These are phyloP conservation scores for Syzygium jambos DNA, from an alignment of 345 rosid species.

Conservation along the genomic window DNA sequence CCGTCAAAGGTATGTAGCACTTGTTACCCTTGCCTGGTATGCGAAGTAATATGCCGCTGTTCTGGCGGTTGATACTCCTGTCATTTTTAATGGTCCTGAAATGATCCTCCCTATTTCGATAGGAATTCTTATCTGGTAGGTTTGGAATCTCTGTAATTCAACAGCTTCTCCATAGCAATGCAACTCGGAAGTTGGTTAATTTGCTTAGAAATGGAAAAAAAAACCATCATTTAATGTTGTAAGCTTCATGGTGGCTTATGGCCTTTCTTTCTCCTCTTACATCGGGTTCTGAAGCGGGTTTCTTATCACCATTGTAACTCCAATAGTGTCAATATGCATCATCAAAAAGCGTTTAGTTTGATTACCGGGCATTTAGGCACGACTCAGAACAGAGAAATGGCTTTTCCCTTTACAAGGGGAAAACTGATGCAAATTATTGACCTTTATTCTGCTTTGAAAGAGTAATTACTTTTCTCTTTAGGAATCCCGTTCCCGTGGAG, in stretches of 20 bases:
- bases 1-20: slow-evolving; percentile 72
- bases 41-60: background rate
- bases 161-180: background rate
- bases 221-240: background rate
- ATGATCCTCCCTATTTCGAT: background rate
- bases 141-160: background rate
- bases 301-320: background rate
- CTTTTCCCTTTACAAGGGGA: background rate
- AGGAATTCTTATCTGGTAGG: background rate
- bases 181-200: background rate
- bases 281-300: background rate
- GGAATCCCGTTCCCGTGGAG: slow-evolving; percentile 70
- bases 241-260: background rate
- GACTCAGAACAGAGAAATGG: background rate
- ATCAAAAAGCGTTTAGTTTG: background rate
- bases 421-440: background rate
- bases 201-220: background rate
- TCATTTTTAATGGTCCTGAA: background rate
- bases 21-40: background rate
- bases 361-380: background rate
- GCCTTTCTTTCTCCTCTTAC: background rate
- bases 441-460: background rate
- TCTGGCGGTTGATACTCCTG: background rate
- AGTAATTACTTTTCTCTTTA: slow-evolving; percentile 8
- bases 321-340: background rate